Percentiles rank a stretch among this genome's conserved stretches.
phyloP scores from a whole-genome alignment of 176 grass and related monocot genomes.

The Carex parvula region DNA sequence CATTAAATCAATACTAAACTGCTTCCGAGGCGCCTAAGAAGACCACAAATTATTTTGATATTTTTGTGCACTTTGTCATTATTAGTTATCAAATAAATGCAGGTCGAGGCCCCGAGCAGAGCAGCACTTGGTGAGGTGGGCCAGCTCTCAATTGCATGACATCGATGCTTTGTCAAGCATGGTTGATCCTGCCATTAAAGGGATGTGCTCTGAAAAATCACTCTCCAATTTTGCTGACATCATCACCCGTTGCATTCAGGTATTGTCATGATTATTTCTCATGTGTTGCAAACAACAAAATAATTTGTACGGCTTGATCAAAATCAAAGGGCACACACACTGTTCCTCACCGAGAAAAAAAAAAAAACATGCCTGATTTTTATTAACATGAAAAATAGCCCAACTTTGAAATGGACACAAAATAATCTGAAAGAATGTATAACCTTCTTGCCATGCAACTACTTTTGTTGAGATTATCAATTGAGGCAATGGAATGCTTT shows the following conservation, averaged over 20 bases:
- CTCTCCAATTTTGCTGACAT: conserved; percentile 79
- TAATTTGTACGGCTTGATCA: not conserved
- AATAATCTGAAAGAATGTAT: not conserved
- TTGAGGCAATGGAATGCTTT: not conserved
- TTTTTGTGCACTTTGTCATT: not conserved
- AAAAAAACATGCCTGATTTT: not conserved
- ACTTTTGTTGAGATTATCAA: not conserved
- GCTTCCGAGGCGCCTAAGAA: not conserved
- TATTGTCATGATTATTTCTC: conserved; percentile 25
- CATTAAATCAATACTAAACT: not conserved
- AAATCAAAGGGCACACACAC: not conserved
- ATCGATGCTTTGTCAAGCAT: conserved; percentile 73
- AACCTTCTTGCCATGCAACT: not conserved
- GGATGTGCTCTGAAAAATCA: conserved; percentile 73
- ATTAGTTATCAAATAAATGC: conserved; percentile 13
- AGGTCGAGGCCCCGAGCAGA: conserved; percentile 73
- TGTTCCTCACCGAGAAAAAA: too few species aligned
- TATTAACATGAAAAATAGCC: not conserved
- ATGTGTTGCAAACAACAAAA: not conserved
- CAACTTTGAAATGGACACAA: not conserved
- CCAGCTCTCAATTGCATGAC: conserved; percentile 74
- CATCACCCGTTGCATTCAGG: conserved; percentile 90
- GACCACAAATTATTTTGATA: not conserved
- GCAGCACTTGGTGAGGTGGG: conserved; percentile 95
- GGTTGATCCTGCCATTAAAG: conserved; percentile 78